These are phyloP conservation scores for Cucumis hystrix DNA, from an alignment of 306 rosid genomes.

Conservation along the genomic window DNA sequence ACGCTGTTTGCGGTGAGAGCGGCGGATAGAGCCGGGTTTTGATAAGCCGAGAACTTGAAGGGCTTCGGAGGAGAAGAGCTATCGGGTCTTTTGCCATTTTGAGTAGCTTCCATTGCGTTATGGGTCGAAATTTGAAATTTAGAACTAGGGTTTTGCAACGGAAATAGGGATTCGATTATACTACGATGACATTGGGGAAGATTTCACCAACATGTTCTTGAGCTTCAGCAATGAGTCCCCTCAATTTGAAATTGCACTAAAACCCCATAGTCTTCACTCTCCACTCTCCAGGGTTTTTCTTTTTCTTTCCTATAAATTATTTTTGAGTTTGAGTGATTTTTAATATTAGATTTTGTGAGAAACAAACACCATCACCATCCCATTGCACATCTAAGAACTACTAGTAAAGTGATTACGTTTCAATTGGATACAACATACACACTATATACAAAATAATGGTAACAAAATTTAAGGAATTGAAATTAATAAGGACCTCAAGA, in stretches of 20 bases:
- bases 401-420: too few relatives aligned
- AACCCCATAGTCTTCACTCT: neutral
- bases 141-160: neutral
- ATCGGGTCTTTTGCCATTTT: conserved; percentile 17
- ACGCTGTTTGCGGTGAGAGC: conserved; percentile 70
- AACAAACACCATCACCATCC: too few relatives aligned
- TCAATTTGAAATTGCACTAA: neutral
- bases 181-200: neutral
- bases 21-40: conserved; percentile 61
- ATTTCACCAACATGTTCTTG: neutral
- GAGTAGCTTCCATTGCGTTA: conserved; percentile 23
- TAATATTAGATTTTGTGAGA: too few relatives aligned
- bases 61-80: conserved; percentile 37
- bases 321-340: too few relatives aligned
- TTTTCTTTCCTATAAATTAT: too few relatives aligned
- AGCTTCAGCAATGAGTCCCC: neutral
- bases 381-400: too few relatives aligned
- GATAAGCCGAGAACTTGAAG: conserved; percentile 59
- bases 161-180: neutral
- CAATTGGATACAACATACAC: too few relatives aligned
- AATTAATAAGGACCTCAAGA: too few relatives aligned
- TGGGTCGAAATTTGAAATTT: neutral
- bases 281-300: neutral
- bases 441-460: too few relatives aligned
- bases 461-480: too few relatives aligned